These are phyloP conservation scores for Lepidium africanum DNA, from an alignment of 345 rosid species.

Conservation along the genomic window DNA sequence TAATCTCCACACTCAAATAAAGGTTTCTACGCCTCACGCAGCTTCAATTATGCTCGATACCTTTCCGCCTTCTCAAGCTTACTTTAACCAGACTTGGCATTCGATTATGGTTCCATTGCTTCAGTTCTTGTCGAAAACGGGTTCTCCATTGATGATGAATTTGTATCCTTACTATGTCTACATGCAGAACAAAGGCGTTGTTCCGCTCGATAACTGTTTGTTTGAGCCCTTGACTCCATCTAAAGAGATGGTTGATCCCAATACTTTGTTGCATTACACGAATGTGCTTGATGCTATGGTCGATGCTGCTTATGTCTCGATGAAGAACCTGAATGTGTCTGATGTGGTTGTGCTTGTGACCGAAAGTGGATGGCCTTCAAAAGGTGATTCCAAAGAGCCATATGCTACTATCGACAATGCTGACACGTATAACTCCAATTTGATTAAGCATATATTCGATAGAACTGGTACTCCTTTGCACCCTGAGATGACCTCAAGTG, in stretches of 20 bases:
- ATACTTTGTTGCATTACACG: slow-evolving; percentile 88
- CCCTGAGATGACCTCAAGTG: slow-evolving; percentile 76
- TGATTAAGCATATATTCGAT: slow-evolving; percentile 85
- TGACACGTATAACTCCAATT: slow-evolving; percentile 76
- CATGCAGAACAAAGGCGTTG: slow-evolving; percentile 94
- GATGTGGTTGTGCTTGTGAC: slow-evolving; percentile 79
- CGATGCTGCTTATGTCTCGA: slow-evolving; percentile 84
- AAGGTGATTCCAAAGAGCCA: slow-evolving; percentile 81
- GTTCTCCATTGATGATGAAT: slow-evolving; percentile 93
- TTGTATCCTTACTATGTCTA: slow-evolving; percentile 93
- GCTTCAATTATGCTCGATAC: slow-evolving; percentile 72
- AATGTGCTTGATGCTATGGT: slow-evolving; percentile 95
- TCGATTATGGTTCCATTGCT: slow-evolving; percentile 66
- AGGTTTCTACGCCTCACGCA: slow-evolving; percentile 89
- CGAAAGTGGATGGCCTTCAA: slow-evolving; percentile 86
- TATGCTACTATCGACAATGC: slow-evolving; percentile 82
- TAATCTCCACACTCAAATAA: slow-evolving; percentile 76
- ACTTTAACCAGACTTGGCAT: slow-evolving; percentile 77
- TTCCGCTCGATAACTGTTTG: slow-evolving; percentile 80
- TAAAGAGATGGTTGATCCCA: slow-evolving; percentile 97
- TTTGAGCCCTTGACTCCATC: slow-evolving; percentile 86
- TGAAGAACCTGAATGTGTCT: slow-evolving; percentile 81
- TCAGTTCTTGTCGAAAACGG: slow-evolving; percentile 70
- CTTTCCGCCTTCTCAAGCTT: slow-evolving; percentile 95
- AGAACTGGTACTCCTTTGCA: slow-evolving; percentile 74